Conservation (phyloP, 192 early-diverging fungal genomes). For the Linnemannia zychae region DNA sequence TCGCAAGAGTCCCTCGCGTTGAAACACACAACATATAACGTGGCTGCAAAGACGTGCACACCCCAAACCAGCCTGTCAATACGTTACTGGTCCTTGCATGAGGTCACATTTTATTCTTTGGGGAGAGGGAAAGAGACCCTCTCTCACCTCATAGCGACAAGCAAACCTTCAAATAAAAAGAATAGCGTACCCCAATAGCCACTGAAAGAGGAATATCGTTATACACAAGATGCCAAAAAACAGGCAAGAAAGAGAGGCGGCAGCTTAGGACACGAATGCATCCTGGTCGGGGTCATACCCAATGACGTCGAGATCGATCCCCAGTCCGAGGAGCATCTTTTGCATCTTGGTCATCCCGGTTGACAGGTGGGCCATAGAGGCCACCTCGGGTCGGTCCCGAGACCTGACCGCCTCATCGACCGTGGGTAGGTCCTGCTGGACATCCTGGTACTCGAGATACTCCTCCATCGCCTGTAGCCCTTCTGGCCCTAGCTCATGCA, state of each 20-base stretch:
- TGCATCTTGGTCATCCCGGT: slow-evolving; percentile 32
- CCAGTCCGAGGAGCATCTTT: slow-evolving; percentile 20
- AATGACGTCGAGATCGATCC: slow-evolving; percentile 28
- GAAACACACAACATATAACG: background rate
- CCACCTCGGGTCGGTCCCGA: background rate
- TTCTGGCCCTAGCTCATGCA: background rate
- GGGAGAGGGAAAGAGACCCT: background rate
- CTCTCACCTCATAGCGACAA: background rate
- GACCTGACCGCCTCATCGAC: slow-evolving; percentile 38
- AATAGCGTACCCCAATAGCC: background rate
- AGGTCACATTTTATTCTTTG: slow-evolving; percentile 7
- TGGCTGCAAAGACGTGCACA: slow-evolving; percentile 1
- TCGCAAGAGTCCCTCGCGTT: background rate
- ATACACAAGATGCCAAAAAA: too few species aligned
- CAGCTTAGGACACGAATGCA: slow-evolving; percentile 6
- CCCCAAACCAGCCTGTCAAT: background rate
- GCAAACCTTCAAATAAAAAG: background rate
- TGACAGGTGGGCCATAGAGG: background rate
- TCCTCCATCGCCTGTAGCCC: slow-evolving; percentile 23
- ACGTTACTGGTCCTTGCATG: background rate
- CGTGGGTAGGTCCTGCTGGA: slow-evolving; percentile 41
- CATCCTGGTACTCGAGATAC: slow-evolving; percentile 32
- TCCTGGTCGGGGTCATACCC: slow-evolving; percentile 48
- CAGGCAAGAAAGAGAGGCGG: background rate
- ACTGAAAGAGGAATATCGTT: background rate